These are phyloP conservation scores for Eutrema heterophyllum DNA, from an alignment of 345 rosid genomes.

Conservation along the genomic window DNA sequence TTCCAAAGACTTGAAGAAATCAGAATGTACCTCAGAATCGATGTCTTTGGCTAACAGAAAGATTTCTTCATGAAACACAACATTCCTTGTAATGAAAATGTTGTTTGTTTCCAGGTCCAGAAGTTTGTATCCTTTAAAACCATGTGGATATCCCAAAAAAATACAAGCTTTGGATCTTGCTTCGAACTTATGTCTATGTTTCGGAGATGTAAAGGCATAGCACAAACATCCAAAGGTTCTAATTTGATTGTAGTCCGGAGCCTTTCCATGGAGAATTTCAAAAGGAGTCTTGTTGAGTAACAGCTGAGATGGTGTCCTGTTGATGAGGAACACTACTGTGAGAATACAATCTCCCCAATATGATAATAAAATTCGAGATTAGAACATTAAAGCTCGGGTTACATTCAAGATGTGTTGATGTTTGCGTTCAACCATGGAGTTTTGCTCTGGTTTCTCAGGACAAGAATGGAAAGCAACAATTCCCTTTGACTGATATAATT, in stretches of 20 bases:
- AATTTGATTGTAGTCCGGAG: not conserved
- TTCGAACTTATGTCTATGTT: too few relatives aligned
- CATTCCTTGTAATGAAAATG: not conserved
- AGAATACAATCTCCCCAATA: not conserved
- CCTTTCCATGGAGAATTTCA: not conserved
- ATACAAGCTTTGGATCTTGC: not conserved
- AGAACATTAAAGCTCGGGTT: not conserved
- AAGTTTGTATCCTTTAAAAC: not conserved
- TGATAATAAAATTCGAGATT: not conserved
- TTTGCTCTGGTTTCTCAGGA: not conserved
- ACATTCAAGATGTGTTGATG: too few relatives aligned
- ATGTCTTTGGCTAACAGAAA: not conserved
- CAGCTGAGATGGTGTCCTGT: not conserved
- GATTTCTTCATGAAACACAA: not conserved
- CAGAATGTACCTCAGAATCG: not conserved
- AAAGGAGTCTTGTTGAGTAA: not conserved
- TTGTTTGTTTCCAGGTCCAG: not conserved
- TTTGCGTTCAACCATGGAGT: not conserved
- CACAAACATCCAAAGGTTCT: not conserved
- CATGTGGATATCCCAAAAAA: not conserved
- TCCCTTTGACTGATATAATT: not conserved
- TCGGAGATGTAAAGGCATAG: not conserved
- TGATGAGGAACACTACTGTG: not conserved
- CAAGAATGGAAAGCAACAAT: not conserved
- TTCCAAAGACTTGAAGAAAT: not conserved